These are phyloP conservation scores for Yamadazyma sp. DNA, from an alignment of 1,139 yeast genomes.

Conservation along the genomic window DNA sequence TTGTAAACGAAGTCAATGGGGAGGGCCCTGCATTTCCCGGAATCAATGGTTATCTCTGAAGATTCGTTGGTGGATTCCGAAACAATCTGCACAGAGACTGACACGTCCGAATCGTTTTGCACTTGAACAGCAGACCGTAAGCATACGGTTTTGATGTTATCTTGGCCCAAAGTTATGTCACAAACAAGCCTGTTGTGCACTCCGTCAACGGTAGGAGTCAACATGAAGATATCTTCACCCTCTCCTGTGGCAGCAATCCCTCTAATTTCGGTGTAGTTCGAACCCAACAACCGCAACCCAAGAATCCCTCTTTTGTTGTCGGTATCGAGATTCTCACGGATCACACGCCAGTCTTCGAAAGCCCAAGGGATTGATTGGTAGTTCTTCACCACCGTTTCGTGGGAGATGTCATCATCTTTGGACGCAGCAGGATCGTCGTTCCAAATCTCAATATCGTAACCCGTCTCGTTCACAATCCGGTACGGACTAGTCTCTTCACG, in stretches of 20 bases:
- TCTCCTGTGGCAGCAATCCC: conserved; percentile 72
- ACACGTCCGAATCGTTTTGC: conserved; percentile 69
- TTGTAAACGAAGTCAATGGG: conserved; percentile 73
- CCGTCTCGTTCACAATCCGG: conserved; percentile 79
- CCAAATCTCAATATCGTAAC: conserved; percentile 79
- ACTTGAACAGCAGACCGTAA: conserved; percentile 74
- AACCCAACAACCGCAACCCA: conserved; percentile 58
- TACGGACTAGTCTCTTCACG: conserved; percentile 87
- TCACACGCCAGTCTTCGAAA: conserved; percentile 89
- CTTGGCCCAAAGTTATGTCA: conserved; percentile 67
- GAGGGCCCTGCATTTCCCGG: conserved; percentile 60
- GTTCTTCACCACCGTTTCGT: conserved; percentile 37
- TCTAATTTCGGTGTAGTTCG: conserved; percentile 54
- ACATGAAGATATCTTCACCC: conserved; percentile 75
- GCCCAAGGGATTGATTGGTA: conserved; percentile 74
- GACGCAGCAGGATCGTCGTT: conserved; percentile 38
- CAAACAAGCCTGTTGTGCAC: conserved; percentile 76
- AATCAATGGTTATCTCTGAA: conserved; percentile 38
- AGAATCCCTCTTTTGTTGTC: conserved; percentile 60
- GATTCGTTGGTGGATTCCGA: conserved; percentile 15
- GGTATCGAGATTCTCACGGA: conserved; percentile 77
- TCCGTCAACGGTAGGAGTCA: conserved; percentile 61
- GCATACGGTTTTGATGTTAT: conserved; percentile 73
- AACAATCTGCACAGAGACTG: conserved; percentile 46
- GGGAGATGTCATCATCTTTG: conserved; percentile 15